A percentile compares a stretch with the other conserved stretches of the same genome.
phyloP scores from a whole-genome alignment of 768 basidiomycete species.

The Leccinum arenicola region DNA sequence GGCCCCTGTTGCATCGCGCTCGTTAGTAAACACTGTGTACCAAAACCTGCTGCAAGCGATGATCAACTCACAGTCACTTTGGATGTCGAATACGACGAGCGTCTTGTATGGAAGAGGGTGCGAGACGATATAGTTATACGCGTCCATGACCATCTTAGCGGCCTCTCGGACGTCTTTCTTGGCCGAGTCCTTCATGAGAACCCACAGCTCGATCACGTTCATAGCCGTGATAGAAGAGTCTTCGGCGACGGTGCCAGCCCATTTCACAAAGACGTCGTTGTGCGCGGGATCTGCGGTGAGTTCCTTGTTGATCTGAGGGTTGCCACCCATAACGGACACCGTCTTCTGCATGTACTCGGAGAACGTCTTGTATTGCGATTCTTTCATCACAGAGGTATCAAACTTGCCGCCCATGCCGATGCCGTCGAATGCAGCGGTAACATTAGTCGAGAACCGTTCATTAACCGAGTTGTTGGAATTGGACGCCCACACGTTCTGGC shows the following conservation, averaged over 20 bases:
- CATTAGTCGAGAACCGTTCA: neutral
- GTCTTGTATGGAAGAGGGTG: neutral
- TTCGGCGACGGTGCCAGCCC: neutral
- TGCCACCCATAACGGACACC: neutral
- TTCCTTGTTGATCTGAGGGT: neutral
- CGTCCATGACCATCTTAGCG: neutral
- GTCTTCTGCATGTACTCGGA: neutral
- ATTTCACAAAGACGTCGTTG: neutral
- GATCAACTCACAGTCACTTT: neutral
- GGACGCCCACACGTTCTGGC: neutral
- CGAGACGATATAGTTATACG: neutral
- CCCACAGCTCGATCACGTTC: neutral
- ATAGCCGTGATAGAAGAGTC: neutral
- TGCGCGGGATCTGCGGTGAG: neutral
- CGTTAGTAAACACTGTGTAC: neutral
- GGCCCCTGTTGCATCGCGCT: neutral
- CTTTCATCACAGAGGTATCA: neutral
- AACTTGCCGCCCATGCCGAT: neutral
- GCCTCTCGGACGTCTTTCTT: neutral
- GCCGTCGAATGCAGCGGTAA: neutral
- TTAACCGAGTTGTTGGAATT: neutral
- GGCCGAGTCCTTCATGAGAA: neutral
- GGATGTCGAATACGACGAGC: neutral
- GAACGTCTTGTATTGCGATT: neutral
- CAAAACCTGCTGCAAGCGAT: neutral